Conservation (phyloP, 1,284 basidiomycete genomes). For the Xerocomus nothofagi region DNA sequence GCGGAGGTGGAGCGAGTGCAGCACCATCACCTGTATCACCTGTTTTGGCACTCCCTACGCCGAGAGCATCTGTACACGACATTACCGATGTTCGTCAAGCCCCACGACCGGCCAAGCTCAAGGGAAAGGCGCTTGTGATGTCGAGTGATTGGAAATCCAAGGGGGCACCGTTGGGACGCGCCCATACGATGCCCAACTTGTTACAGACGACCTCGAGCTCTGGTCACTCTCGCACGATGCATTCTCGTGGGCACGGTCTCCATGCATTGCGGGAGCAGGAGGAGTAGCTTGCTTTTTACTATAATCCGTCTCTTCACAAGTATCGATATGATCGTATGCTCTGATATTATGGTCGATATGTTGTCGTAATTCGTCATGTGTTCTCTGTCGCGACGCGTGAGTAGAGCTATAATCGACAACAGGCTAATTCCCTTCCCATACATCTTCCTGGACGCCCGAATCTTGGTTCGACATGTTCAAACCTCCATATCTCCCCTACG, state of each 20-base stretch:
- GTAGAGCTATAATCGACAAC: too few relatives aligned
- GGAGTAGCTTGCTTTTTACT: conserved; percentile 2
- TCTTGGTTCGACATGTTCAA: conserved; percentile 38
- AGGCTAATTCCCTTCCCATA: too few relatives aligned
- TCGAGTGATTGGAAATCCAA: conserved; percentile 2
- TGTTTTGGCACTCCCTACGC: background rate
- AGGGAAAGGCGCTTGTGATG: conserved; percentile 1
- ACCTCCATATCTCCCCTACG: conserved; percentile 60
- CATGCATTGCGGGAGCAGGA: conserved; percentile 8
- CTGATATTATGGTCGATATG: conserved; percentile 4
- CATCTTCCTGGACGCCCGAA: background rate
- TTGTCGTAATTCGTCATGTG: background rate
- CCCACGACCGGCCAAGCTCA: background rate
- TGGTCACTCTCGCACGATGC: background rate
- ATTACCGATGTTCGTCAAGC: background rate
- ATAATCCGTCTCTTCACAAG: background rate
- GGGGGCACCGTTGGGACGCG: conserved; percentile 11
- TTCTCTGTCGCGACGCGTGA: background rate
- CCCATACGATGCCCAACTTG: conserved; percentile 19
- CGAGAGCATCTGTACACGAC: background rate
- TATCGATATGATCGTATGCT: conserved; percentile 11
- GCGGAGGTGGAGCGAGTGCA: background rate
- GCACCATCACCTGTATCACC: background rate
- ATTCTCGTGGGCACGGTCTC: conserved; percentile 5
- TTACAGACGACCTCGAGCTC: background rate